phyloP scores from a whole-genome alignment of 2,329 filamentous ascomycete species.

The Aspergillus sp. region DNA sequence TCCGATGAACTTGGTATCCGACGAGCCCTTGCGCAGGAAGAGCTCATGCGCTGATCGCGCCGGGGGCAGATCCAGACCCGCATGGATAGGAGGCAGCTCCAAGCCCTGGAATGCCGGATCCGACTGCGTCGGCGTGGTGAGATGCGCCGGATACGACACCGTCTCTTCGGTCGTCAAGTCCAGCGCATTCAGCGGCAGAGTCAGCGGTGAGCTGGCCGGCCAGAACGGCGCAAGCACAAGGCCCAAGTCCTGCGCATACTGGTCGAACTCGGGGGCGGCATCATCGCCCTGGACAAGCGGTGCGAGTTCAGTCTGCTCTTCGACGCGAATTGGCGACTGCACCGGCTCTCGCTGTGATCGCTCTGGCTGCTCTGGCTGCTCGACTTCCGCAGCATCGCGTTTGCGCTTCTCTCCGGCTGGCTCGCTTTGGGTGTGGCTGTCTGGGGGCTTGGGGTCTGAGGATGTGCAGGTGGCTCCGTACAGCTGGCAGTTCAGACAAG shows the following conservation, averaged over 20 bases:
- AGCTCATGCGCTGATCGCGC: not conserved
- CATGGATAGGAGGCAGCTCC: not conserved
- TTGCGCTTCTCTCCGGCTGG: not conserved
- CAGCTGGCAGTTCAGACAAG: constrained; percentile 6
- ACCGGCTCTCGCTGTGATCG: not conserved
- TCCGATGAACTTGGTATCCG: not conserved
- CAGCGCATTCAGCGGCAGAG: not conserved
- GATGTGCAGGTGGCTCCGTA: constrained; percentile 5
- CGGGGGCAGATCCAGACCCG: not conserved
- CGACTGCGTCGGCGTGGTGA: not conserved
- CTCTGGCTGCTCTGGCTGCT: not conserved
- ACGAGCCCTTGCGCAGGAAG: not conserved
- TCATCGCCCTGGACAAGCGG: not conserved
- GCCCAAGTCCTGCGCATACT: not conserved
- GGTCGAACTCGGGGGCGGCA: not conserved
- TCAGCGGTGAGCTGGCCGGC: not conserved
- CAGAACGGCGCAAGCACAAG: not conserved
- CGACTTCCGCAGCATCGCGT: not conserved
- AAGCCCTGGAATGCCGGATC: not conserved
- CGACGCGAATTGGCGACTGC: too few species aligned
- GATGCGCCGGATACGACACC: not conserved
- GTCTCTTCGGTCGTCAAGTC: not conserved
- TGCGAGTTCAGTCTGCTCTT: not conserved
- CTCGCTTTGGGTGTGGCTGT: not conserved
- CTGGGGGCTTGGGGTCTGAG: not conserved